Base-by-base conservation (phyloP, 257 asterid species). In the Petunia secreta region DNA sequence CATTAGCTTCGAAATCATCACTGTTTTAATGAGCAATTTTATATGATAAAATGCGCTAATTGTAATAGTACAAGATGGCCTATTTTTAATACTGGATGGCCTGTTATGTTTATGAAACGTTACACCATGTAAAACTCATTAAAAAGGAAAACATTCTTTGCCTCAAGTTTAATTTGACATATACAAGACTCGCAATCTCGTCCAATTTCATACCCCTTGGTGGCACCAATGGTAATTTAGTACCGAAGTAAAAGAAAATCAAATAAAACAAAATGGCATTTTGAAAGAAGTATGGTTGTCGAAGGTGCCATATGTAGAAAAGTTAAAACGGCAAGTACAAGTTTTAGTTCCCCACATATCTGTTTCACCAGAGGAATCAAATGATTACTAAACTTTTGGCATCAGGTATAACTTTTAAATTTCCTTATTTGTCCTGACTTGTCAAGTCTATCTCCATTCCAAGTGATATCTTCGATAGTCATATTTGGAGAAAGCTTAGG, bases 1-100 rank as follows among this genome's bases (percentile, higher is more conserved):
- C 78, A 39, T 79, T 79, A 66, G 86, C 63, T 67, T 43, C 34
- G 54, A 79, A 69, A 71, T 48, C 34, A 9, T 71, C 77, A 71
- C 77, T 71, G 34, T 48, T 48, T 71, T 71, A 34, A 48, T 34
- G 34, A 50, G 11, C 63, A 10, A 25, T 15, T 57, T 57, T 57
- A 57, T 10, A 5, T 57, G 4, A 57, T 10, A 57, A 57, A 9
- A 9, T 9, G 11, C 11, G n/a, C n/a, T 4, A 57, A 2, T 57
- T 57, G 10, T 3, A 8, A 5, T 15, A 57, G 9, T 57, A 59
- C 15, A 55, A 55, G 25, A 59, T 25, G 25, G 25, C 25, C 25
- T 25, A 25, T 25, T 25, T 25, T 25, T 25, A 25, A 25, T 25
- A 25, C 25, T 25, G 25, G 25, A 25, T 25, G 25, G 25, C 25